Conservation (phyloP, 1,284 basidiomycete species). For the Leccinum olivaceoglutinosum region DNA sequence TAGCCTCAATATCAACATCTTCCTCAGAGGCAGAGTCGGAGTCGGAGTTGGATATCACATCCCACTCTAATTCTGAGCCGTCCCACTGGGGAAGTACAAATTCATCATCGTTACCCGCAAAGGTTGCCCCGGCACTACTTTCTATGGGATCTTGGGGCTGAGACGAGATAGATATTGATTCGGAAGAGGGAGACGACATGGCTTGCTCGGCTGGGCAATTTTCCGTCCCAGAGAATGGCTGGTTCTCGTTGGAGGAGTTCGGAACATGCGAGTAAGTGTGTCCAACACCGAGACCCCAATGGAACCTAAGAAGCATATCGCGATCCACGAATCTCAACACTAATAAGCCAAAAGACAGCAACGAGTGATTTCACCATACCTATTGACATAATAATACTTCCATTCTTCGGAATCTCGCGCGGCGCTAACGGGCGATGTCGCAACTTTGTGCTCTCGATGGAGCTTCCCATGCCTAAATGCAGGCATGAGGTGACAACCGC, state of each 20-base stretch:
- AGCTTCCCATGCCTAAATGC: neutral
- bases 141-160: neutral
- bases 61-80: neutral
- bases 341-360: neutral
- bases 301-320: slow-evolving; percentile 7
- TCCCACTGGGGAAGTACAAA: neutral
- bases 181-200: neutral
- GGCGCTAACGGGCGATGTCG: too few species aligned
- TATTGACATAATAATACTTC: neutral
- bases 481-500: neutral
- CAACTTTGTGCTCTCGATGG: neutral
- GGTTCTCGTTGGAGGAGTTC: neutral
- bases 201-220: neutral
- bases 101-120: neutral
- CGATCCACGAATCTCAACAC: slow-evolving; percentile 7
- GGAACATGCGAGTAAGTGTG: neutral
- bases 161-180: neutral
- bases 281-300: slow-evolving; percentile 6
- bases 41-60: neutral
- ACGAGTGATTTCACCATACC: neutral
- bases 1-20: neutral
- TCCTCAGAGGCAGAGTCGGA: neutral
- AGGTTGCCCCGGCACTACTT: neutral
- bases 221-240: neutral
- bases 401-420: neutral